Conservation (phyloP, 371 early-diverging fungal species). For the Entomophthora muscae region DNA sequence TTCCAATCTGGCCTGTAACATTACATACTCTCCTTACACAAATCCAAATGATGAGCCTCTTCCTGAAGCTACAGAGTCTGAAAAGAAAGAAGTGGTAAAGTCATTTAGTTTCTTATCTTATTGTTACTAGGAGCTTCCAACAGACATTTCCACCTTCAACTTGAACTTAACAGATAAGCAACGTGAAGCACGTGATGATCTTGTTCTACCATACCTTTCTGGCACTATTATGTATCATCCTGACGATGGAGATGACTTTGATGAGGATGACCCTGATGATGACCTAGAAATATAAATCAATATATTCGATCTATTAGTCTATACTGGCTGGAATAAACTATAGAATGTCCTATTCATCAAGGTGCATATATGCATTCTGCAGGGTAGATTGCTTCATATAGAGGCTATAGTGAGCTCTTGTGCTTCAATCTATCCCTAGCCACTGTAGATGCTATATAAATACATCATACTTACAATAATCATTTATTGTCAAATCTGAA, state of each 20-base stretch:
- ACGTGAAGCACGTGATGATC: slow-evolving; percentile 30
- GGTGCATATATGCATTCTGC: too few relatives aligned
- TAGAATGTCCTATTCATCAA: too few relatives aligned
- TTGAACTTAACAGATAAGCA: slow-evolving; percentile 54
- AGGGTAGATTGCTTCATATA: too few relatives aligned
- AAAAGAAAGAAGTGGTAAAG: neutral
- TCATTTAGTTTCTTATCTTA: neutral
- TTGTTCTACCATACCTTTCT: slow-evolving; percentile 37
- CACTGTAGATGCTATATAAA: too few relatives aligned
- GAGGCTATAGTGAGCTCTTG: too few relatives aligned
- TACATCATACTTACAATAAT: too few relatives aligned
- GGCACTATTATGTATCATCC: slow-evolving; percentile 34
- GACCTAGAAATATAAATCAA: slow-evolving; percentile 42
- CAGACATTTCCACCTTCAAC: slow-evolving; percentile 30
- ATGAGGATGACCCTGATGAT: slow-evolving; percentile 55
- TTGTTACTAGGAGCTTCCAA: neutral
- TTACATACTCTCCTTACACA: neutral
- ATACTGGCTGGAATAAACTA: too few relatives aligned
- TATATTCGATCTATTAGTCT: too few relatives aligned
- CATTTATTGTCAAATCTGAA: too few relatives aligned
- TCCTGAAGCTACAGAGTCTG: neutral
- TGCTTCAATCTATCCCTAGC: too few relatives aligned
- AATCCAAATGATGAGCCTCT: neutral
- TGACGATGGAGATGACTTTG: slow-evolving; percentile 50
- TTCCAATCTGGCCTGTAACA: neutral